Evolutionary conservation across 83 land plant species (phyloP).

Genomic region (Picea abies): DNA sequence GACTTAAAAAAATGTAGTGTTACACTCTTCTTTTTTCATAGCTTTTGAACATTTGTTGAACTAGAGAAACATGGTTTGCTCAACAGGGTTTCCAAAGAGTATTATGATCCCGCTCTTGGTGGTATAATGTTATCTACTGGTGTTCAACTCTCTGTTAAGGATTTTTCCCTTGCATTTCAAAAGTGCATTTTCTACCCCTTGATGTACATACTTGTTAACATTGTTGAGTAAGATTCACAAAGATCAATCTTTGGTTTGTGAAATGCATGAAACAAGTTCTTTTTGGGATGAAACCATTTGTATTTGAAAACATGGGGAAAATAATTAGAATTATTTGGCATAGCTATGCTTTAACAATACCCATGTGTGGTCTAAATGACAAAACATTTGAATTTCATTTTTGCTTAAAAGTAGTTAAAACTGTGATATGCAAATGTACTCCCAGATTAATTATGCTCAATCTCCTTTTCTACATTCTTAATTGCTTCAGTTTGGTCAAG

Average conservation of each 20-base stretch:
- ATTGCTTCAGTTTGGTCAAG: neutral
- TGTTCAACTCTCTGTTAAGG: conserved; percentile 83
- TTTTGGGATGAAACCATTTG: neutral
- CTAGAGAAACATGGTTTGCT: neutral
- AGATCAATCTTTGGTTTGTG: neutral
- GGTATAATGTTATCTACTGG: conserved; percentile 99
- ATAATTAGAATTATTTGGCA: neutral
- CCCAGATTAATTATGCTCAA: no score
- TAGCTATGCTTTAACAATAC: neutral
- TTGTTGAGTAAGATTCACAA: neutral
- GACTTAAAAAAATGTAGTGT: neutral
- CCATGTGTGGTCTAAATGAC: neutral
- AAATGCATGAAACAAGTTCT: neutral
- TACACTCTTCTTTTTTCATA: neutral
- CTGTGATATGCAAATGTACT: no score
- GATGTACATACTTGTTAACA: neutral
- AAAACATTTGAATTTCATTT: neutral
- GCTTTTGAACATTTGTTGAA: neutral
- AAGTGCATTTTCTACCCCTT: conserved; percentile 42
- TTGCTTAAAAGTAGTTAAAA: neutral
- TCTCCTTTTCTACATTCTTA: neutral
- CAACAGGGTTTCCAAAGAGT: conserved; percentile 91
- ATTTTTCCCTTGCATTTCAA: conserved; percentile 85
- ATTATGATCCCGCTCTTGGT: conserved; percentile 97
- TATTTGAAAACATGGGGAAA: neutral